Conservation (phyloP, 352 stramenopile genomes). For the Phytopythium litorale region DNA sequence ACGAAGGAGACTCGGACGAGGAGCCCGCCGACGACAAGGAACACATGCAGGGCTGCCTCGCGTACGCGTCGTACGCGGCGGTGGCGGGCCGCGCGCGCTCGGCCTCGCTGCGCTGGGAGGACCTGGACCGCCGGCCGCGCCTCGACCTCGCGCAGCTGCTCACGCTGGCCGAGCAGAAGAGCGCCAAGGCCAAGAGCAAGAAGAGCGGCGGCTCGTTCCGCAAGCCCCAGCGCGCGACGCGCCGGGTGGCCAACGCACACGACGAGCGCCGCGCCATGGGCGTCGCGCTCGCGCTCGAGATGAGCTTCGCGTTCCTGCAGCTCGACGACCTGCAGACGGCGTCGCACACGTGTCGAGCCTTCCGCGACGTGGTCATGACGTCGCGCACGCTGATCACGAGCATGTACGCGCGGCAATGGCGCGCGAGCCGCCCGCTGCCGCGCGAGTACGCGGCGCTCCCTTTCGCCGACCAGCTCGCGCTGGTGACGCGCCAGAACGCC, state of each 20-base stretch:
- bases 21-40: neutral
- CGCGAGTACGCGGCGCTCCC: slow-evolving; percentile 30
- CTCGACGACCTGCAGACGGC: slow-evolving; percentile 42
- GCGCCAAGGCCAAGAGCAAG: neutral
- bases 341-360: slow-evolving; percentile 46
- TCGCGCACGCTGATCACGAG: slow-evolving; percentile 45
- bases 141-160: slow-evolving; percentile 15
- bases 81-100: slow-evolving; percentile 45
- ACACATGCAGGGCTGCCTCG: slow-evolving; percentile 23
- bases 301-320: slow-evolving; percentile 75
- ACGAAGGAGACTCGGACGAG: neutral
- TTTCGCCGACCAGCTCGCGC: slow-evolving; percentile 40
- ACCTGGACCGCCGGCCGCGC: slow-evolving; percentile 40
- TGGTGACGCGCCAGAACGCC: slow-evolving; percentile 25
- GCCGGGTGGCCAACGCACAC: slow-evolving; percentile 7
- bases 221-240: slow-evolving; percentile 10
- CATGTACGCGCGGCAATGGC: slow-evolving; percentile 68
- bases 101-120: slow-evolving; percentile 59
- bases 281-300: slow-evolving; percentile 50
- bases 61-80: slow-evolving; percentile 75
- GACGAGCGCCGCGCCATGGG: slow-evolving; percentile 6
- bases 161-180: slow-evolving; percentile 4
- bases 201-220: slow-evolving; percentile 7
- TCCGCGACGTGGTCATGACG: slow-evolving; percentile 40
- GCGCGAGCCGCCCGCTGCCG: slow-evolving; percentile 20